Conservation (phyloP, 2,329 filamentous ascomycete genomes). For the Claviceps pusilla region DNA sequence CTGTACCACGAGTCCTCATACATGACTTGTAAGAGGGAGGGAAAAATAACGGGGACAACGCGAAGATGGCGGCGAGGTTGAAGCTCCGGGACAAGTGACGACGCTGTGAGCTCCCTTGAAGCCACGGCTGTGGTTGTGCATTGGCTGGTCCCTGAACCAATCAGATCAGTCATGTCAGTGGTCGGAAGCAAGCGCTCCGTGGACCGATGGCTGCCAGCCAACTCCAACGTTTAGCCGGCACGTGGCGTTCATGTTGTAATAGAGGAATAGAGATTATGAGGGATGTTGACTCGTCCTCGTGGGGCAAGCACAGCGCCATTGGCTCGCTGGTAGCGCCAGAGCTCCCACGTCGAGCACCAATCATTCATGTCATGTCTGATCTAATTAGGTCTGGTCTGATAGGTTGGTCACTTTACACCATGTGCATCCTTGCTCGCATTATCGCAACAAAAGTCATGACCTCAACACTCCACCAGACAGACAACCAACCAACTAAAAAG, state of each 20-base stretch:
- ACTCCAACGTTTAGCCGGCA: background rate
- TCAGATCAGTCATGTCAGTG: background rate
- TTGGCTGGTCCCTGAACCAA: background rate
- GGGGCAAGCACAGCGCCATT: background rate
- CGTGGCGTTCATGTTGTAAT: background rate
- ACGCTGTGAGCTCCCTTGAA: constrained; percentile 10
- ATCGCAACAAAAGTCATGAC: background rate
- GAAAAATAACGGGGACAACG: background rate
- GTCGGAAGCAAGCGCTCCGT: constrained; percentile 5
- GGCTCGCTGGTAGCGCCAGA: background rate
- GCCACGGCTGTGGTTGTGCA: constrained; percentile 8
- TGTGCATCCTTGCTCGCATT: background rate
- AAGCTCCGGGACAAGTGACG: background rate
- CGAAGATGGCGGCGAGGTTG: background rate
- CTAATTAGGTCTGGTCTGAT: background rate
- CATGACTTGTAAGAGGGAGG: constrained; percentile 31
- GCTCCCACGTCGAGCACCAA: no score
- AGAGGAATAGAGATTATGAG: background rate
- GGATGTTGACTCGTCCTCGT: background rate
- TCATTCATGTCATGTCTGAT: no score
- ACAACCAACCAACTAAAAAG: background rate
- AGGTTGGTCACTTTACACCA: no score
- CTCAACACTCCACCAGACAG: background rate
- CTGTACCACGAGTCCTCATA: constrained; percentile 79
- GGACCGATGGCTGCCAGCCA: background rate